phyloP scores from a whole-genome alignment of 495 filamentous ascomycete species.

The Acidiella bohemica region DNA sequence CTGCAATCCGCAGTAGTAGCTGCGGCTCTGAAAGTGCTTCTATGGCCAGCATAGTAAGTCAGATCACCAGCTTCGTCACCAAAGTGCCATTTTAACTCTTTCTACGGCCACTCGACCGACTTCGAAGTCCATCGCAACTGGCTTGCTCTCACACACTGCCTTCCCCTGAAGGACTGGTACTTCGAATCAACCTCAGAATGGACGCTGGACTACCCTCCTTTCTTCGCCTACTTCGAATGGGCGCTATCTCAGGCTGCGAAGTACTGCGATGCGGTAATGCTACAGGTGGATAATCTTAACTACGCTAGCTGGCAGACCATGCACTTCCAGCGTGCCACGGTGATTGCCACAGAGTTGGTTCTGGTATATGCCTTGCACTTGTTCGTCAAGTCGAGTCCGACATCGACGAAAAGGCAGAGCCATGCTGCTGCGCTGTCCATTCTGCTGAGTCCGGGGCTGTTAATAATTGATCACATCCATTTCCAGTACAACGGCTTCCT shows the following conservation, averaged over 20 bases:
- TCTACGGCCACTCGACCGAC: conserved; percentile 85
- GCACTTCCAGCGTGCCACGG: conserved; percentile 80
- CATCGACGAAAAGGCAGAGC: conserved; percentile 54
- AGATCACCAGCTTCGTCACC: not conserved
- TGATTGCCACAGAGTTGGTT: conserved; percentile 75
- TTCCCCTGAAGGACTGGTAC: conserved; percentile 85
- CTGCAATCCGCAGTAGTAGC: conserved; percentile 76
- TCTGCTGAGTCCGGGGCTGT: conserved; percentile 75
- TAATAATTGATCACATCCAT: conserved; percentile 98
- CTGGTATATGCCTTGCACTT: conserved; percentile 71
- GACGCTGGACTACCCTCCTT: conserved; percentile 97
- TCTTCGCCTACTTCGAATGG: conserved; percentile 97
- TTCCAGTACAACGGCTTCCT: conserved; percentile 98
- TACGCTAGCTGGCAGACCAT: conserved; percentile 87
- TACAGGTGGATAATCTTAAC: conserved; percentile 62
- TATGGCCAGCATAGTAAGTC: conserved; percentile 90
- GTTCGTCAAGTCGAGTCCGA: conserved; percentile 51
- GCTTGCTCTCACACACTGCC: conserved; percentile 83
- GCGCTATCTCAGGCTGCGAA: conserved; percentile 67
- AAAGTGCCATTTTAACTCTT: not conserved
- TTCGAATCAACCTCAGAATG: conserved; percentile 96
- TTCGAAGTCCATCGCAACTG: conserved; percentile 98
- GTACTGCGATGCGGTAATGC: conserved; percentile 66
- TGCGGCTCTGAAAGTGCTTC: conserved; percentile 79
- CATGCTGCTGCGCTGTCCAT: conserved; percentile 83